Evolutionary conservation across 78 protist species (phyloP), one percentile per base, ranked within the genome.

Genomic region (Speleostelium caveatum): DNA sequence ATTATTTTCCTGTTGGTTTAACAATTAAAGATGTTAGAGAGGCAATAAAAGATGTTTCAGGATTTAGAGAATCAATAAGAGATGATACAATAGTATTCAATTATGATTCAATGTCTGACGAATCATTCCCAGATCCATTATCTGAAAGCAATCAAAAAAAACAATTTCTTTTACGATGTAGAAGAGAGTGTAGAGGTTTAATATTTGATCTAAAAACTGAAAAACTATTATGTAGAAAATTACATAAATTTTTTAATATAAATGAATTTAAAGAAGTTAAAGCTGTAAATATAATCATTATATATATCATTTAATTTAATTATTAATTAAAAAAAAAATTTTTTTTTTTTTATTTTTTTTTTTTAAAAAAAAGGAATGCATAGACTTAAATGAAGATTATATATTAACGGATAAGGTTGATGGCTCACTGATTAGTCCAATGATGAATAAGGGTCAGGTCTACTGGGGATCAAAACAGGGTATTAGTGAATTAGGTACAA

Each of bases 151-250:
- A 83, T 59, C 53, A 39, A 35, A 35, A 59, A 36, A 69, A 35
- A 42, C 55, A 68, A 41, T 83, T 83, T 36, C 73, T 69, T n/a
- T 45, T 56, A 8, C 67, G 69, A 36, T 53, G 67, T 7, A 53
- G 91, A 69, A 83, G 91, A 69, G 91, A 83, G 42, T 83, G 91
- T 58, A 53, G 91, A 59, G 91, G 91, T 60, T 39, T 83, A 4
- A 42, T 83, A 8, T 83, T 83, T 24, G 36, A 69, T 22, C 49
- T 56, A 45, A 4, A 3, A 17, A 59, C 51, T 21, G 79, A 79
- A 16, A 73, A 69, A 59, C 21, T 83, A 10, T 38, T 83, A 21
- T 71, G 72, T 21, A 36, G 91, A 59, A 83, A 83, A 17, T 71
- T 83, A 39, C 91, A 83, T 59, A 83, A 83, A 26, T 83, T 83